Evolutionary conservation across 2,329 filamentous ascomycete species (phyloP).

Genomic region (Aspergillus clavatus): DNA sequence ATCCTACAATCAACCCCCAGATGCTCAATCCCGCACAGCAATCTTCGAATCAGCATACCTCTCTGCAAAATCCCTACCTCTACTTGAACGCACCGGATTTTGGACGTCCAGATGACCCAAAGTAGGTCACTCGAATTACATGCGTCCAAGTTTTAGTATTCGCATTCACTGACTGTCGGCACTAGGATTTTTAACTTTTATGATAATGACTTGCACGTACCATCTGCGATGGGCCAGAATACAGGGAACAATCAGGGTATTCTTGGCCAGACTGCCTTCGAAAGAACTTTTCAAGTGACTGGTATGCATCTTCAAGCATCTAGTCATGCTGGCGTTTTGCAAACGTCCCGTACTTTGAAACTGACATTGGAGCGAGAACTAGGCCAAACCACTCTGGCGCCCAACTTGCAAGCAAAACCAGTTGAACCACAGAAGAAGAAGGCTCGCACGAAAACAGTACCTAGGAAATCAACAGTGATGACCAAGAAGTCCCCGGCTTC

Average conservation of each 20-base stretch:
- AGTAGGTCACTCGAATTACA: slow-evolving; percentile 17
- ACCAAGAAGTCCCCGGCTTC: slow-evolving; percentile 41
- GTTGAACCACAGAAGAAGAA: slow-evolving; percentile 17
- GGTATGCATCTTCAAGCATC: neutral
- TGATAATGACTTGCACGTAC: slow-evolving; percentile 3
- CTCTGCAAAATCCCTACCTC: slow-evolving; percentile 25
- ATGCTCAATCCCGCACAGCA: slow-evolving; percentile 31
- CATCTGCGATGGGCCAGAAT: neutral
- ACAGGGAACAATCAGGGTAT: neutral
- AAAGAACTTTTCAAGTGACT: neutral
- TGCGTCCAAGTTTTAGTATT: neutral
- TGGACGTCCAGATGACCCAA: slow-evolving; percentile 23
- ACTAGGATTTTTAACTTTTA: slow-evolving; percentile 3
- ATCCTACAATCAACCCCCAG: slow-evolving; percentile 39
- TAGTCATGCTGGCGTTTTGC: too few relatives aligned
- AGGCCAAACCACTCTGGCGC: slow-evolving; percentile 12
- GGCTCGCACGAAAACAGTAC: slow-evolving; percentile 19
- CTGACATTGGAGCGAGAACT: neutral
- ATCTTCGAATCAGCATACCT: slow-evolving; percentile 17
- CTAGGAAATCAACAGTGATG: slow-evolving; percentile 18
- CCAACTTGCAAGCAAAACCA: slow-evolving; percentile 11
- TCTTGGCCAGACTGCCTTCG: neutral
- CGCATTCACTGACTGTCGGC: neutral
- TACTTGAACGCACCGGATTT: slow-evolving; percentile 26
- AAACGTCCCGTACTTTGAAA: too few relatives aligned